Percentiles rank a stretch among this genome's conserved stretches.
Conservation (phyloP, 2,329 filamentous ascomycete genomes). For the Biscogniauxia mediterranea region DNA sequence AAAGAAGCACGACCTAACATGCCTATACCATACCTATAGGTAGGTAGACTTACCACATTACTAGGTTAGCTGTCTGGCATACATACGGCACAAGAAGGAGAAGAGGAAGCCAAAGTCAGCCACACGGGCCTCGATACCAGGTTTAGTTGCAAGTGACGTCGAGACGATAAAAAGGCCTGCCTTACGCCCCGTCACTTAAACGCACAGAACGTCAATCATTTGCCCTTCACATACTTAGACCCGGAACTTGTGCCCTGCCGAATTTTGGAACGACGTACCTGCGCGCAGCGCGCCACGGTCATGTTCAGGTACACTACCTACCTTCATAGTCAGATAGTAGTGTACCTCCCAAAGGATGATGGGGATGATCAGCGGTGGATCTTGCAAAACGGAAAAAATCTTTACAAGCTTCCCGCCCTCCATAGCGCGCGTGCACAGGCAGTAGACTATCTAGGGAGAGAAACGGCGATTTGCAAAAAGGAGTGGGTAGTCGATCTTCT, state of each 20-base stretch:
- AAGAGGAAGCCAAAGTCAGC: constrained; percentile 6
- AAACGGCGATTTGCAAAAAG: too few species aligned
- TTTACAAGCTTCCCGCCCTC: background rate
- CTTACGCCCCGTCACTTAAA: constrained; percentile 13
- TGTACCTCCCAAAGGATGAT: background rate
- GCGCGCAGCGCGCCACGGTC: background rate
- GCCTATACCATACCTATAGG: too few species aligned
- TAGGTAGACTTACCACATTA: too few species aligned
- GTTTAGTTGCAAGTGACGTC: constrained; percentile 14
- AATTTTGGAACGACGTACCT: background rate
- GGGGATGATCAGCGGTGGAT: background rate
- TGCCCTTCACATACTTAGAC: constrained; percentile 9
- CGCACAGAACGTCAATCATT: constrained; percentile 13
- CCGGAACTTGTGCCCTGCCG: constrained; percentile 17
- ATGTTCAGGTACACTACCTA: background rate
- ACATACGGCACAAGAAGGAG: background rate
- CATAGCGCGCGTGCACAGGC: background rate
- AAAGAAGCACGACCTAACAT: background rate
- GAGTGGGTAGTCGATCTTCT: background rate
- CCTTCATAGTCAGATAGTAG: too few species aligned
- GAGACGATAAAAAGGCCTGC: constrained; percentile 6
- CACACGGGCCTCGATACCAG: constrained; percentile 10
- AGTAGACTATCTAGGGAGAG: too few species aligned
- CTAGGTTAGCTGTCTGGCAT: too few species aligned
- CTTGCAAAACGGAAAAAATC: background rate